A percentile compares a stretch with the other conserved stretches of the same genome.
Evolutionary conservation across 2,329 filamentous ascomycete genomes (phyloP).

Genomic region (Rhynchosporium graminicola): DNA sequence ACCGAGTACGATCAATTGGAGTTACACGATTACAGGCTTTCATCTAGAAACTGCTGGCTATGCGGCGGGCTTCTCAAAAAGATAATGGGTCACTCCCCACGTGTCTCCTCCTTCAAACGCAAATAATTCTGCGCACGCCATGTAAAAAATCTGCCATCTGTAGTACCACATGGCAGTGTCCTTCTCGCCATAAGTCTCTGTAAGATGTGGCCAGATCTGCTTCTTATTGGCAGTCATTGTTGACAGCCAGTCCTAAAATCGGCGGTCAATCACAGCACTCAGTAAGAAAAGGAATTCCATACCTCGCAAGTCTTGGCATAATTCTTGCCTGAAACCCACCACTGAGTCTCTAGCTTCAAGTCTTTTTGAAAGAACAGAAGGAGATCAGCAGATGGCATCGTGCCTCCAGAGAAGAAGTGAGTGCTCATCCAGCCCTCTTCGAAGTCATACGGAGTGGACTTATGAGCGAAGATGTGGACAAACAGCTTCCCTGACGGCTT

Average conservation of each 20-base stretch:
- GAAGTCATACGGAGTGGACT: conserved; percentile 67
- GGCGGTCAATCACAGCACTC: conserved; percentile 10
- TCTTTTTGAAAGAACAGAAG: conserved; percentile 67
- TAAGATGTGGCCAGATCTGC: conserved; percentile 62
- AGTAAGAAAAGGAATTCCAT: conserved; percentile 30
- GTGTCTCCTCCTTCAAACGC: conserved; percentile 64
- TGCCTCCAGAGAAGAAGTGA: conserved; percentile 73
- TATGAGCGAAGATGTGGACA: conserved; percentile 68
- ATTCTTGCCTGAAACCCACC: conserved; percentile 70
- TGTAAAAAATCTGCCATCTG: conserved; percentile 71
- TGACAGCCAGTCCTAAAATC: conserved; percentile 57
- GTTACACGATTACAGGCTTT: conserved; percentile 1
- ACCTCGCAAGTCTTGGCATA: conserved; percentile 72
- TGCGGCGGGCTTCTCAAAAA: conserved; percentile 59
- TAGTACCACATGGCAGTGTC: conserved; percentile 64
- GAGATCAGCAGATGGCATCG: conserved; percentile 69
- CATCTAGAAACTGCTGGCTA: conserved; percentile 6
- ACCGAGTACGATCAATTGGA: conserved; percentile 11
- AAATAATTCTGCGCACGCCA: conserved; percentile 71
- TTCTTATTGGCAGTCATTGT: conserved; percentile 61
- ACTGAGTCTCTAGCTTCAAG: conserved; percentile 60
- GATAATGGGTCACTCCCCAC: conserved; percentile 67
- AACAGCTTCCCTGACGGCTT: conserved; percentile 67
- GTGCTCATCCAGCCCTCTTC: conserved; percentile 74
- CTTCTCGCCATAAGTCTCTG: conserved; percentile 64